A percentile compares a stretch with the other conserved stretches of the same genome.
Conservation (phyloP, 1,284 basidiomycete genomes). For the Schizophyllum commune region DNA sequence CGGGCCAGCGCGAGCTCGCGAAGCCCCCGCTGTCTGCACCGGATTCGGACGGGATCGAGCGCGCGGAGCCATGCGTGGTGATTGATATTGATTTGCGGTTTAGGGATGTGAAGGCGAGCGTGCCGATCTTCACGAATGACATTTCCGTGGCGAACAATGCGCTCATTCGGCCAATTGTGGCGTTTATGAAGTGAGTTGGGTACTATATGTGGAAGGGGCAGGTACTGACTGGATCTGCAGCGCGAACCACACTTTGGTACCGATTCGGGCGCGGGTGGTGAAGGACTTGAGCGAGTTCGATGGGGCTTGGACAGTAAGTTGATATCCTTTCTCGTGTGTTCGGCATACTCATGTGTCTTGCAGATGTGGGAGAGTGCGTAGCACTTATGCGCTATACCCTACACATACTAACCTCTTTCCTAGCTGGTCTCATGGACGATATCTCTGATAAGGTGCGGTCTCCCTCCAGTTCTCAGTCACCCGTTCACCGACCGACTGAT, state of each 20-base stretch:
- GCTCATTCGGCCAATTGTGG: conserved; percentile 94
- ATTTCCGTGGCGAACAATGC: conserved; percentile 92
- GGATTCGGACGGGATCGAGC: conserved; percentile 27
- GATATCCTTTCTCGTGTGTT: conserved; percentile 2
- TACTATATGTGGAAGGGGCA: no score
- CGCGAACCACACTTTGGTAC: conserved; percentile 85
- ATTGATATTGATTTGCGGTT: conserved; percentile 96
- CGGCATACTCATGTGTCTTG: conserved; percentile 17
- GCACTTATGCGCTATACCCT: background rate
- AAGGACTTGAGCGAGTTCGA: conserved; percentile 79
- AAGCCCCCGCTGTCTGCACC: conserved; percentile 84
- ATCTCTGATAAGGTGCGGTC: conserved; percentile 64
- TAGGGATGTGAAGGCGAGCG: conserved; percentile 92
- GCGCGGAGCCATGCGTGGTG: conserved; percentile 41
- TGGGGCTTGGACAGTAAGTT: conserved; percentile 81
- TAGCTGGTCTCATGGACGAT: conserved; percentile 77
- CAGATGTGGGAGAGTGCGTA: conserved; percentile 81
- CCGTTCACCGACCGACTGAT: background rate
- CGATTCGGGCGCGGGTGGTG: conserved; percentile 82
- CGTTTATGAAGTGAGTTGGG: conserved; percentile 97
- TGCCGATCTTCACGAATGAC: conserved; percentile 85
- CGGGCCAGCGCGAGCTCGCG: conserved; percentile 77
- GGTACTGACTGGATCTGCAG: conserved; percentile 36
- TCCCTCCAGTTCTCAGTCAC: background rate
- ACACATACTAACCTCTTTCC: conserved; percentile 14